Evolutionary conservation across 106 monocot genomes (phyloP).

Genomic region (Posidonia australis): DNA sequence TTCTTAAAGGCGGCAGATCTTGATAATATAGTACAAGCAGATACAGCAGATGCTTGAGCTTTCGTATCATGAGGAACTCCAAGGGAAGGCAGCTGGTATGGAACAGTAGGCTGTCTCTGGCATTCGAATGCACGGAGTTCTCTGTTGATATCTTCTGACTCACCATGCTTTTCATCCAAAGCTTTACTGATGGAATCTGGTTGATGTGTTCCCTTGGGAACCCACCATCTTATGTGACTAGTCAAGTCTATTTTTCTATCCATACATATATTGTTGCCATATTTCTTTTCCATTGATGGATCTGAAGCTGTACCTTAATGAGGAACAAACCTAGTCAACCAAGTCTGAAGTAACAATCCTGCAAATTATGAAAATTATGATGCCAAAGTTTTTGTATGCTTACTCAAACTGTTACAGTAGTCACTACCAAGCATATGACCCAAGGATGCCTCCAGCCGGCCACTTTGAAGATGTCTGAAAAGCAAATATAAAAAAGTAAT

Average conservation of each 20-base stretch:
- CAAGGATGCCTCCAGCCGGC: constrained; percentile 60
- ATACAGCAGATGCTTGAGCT: constrained; percentile 20
- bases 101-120: constrained; percentile 39
- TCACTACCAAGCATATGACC: constrained; percentile 58
- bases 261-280: constrained; percentile 30
- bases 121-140: constrained; percentile 60
- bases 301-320: constrained; percentile 38
- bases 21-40: constrained; percentile 64
- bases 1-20: constrained; percentile 71
- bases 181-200: constrained; percentile 18
- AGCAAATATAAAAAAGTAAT: neutral
- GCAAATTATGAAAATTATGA: neutral
- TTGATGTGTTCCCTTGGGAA: constrained; percentile 42
- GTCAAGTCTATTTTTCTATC: constrained; percentile 88
- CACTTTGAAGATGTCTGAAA: constrained; percentile 56
- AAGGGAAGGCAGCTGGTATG: constrained; percentile 67
- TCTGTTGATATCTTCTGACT: constrained; percentile 39
- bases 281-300: constrained; percentile 41
- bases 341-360: neutral
- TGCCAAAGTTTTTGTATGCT: constrained; percentile 3
- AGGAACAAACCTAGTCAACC: neutral
- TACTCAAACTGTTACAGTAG: constrained; percentile 9
- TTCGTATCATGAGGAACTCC: constrained; percentile 34
- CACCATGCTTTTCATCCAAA: constrained; percentile 7
- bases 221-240: constrained; percentile 78